Conservation (phyloP, 176 grass and related monocot species). For the Leersia perrieri region DNA sequence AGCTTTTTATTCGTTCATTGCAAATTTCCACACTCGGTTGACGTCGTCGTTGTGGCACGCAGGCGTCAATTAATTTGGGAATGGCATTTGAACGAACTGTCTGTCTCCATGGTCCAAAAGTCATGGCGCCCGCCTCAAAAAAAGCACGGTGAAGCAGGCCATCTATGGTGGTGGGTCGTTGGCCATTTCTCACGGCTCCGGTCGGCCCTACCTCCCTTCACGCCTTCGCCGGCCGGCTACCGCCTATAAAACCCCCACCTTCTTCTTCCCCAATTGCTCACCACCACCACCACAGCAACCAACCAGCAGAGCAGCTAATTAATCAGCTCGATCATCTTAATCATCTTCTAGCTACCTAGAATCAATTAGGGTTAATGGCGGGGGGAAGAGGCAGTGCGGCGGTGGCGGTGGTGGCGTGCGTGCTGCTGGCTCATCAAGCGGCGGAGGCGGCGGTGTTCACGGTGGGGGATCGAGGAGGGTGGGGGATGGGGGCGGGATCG, state of each 20-base stretch:
- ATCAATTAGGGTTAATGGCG: too few species aligned
- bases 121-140: not conserved
- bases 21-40: not conserved
- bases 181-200: not conserved
- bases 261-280: slow-evolving; percentile 1
- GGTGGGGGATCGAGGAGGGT: slow-evolving; percentile 56
- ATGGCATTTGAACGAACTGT: not conserved
- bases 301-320: not conserved
- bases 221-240: slow-evolving; percentile 19
- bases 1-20: not conserved
- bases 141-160: too few species aligned
- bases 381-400: slow-evolving; percentile 47
- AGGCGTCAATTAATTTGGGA: not conserved
- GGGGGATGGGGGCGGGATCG: slow-evolving; percentile 38
- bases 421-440: slow-evolving; percentile 36
- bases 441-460: slow-evolving; percentile 51
- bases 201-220: slow-evolving; percentile 11
- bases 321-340: not conserved
- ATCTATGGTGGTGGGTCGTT: not conserved
- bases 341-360: too few species aligned
- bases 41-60: too few species aligned
- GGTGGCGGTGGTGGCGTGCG: not conserved
- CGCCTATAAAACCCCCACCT: slow-evolving; percentile 1
- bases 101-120: not conserved
- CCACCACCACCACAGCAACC: not conserved